These are phyloP conservation scores for Phytophthora rubi DNA, from an alignment of 352 stramenopile species.

Conservation along the genomic window DNA sequence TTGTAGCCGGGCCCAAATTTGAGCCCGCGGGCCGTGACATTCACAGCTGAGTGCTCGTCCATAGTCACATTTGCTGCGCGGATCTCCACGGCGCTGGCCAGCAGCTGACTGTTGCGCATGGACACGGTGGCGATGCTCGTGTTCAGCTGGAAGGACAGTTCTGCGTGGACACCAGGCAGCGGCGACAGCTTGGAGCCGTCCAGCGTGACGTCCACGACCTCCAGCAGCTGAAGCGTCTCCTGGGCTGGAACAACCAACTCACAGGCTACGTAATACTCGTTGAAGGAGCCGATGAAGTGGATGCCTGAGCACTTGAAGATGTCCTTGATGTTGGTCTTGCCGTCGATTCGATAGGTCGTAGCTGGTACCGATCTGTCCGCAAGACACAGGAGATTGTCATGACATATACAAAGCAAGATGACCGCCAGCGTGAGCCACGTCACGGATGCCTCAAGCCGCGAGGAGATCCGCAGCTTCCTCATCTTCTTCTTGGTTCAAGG, in stretches of 20 bases:
- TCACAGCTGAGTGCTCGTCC: slow-evolving; percentile 51
- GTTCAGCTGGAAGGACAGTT: slow-evolving; percentile 61
- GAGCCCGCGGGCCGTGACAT: slow-evolving; percentile 66
- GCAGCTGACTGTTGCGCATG: slow-evolving; percentile 59
- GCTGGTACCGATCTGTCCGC: slow-evolving; percentile 6
- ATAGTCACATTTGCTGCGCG: slow-evolving; percentile 48
- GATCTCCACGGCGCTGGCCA: slow-evolving; percentile 71
- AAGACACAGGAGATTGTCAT: slow-evolving; percentile 1
- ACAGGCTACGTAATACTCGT: slow-evolving; percentile 86
- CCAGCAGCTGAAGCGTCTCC: slow-evolving; percentile 39
- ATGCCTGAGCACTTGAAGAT: slow-evolving; percentile 74
- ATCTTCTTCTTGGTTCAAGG: slow-evolving; percentile 20
- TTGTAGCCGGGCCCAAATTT: slow-evolving; percentile 88
- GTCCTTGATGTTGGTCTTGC: slow-evolving; percentile 52
- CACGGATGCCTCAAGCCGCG: neutral
- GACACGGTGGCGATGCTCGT: slow-evolving; percentile 31
- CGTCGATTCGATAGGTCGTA: slow-evolving; percentile 61
- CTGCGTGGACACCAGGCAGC: slow-evolving; percentile 48
- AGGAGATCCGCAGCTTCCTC: slow-evolving; percentile 19
- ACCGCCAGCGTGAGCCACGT: slow-evolving; percentile 8
- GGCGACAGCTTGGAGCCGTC: slow-evolving; percentile 52
- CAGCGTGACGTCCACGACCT: slow-evolving; percentile 53
- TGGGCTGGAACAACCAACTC: slow-evolving; percentile 45
- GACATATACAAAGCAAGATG: neutral
- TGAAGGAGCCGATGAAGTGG: slow-evolving; percentile 78